Base-by-base conservation (phyloP, 768 basidiomycete species). In the Exidia glandulosa region DNA sequence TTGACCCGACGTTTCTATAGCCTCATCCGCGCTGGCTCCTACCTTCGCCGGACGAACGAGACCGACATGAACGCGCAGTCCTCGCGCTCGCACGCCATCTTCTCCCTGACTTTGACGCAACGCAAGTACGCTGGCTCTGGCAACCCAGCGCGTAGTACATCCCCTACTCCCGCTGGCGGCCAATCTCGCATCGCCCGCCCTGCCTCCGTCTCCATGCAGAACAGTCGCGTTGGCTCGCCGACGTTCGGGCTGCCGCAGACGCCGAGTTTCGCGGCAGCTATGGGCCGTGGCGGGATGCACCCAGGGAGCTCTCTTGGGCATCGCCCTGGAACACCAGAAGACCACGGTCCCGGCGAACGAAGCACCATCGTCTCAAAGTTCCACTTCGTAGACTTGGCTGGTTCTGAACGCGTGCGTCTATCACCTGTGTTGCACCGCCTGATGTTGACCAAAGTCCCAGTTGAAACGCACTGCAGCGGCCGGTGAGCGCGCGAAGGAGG, bases 41-140 rank as follows among this genome's bases (percentile, higher is more conserved):
- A 89, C 16, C 88, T 95, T 47, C 82, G 96, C 32, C 85, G 94
- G 59, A 98, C 96, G 10, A 94, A 95, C 63, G 91, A 94, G 72
- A 99, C 96, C 32, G 91, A 93, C 69, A 97, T 98, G 95, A 99
- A 99, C 71, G 92, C 95, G 29, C 93, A 96, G 71, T 94, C 90
- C 2, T 97, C 95, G 41, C 88, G 96, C 60, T 96, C 93, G 31
- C 96, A 99, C 80, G 96, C 96, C 63, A 98, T 99, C 72, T 98
- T 99, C 74, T 97, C 95, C 37, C 78, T 99, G 57, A 96, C 92
- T 13, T 77, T 99, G 59, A 90, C 85, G 3, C 95, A 97, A 74
- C 91, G 88, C 77, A 93, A 87, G 71, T 91, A 76, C 68, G 78
- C 81, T 34, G 92, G 93, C 29, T 79, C 82, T 25, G 80, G 82